Conservation (phyloP, 2,329 filamentous ascomycete species). For the Elsinoe fawcettii region DNA sequence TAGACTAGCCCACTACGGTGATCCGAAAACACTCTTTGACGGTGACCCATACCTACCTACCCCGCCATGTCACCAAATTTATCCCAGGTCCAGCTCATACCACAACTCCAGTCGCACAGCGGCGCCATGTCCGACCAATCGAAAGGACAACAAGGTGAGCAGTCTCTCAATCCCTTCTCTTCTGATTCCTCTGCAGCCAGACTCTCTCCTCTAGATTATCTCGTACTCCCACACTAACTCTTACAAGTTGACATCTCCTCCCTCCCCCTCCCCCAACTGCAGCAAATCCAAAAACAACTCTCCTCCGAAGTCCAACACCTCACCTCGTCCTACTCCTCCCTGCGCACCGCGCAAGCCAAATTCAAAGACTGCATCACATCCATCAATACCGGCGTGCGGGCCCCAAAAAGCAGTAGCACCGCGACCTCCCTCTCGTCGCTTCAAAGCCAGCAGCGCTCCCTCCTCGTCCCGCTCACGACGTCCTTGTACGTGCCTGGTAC, state of each 20-base stretch:
- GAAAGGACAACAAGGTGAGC: slow-evolving; percentile 16
- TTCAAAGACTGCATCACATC: slow-evolving; percentile 84
- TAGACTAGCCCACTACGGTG: not conserved
- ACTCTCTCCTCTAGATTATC: not conserved
- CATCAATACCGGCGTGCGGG: slow-evolving; percentile 45
- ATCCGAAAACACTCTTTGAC: not conserved
- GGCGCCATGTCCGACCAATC: slow-evolving; percentile 1
- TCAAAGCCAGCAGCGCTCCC: slow-evolving; percentile 30
- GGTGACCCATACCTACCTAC: not conserved
- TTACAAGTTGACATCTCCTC: slow-evolving; percentile 59
- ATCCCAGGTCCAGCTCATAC: not conserved
- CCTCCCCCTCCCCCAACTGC: slow-evolving; percentile 77
- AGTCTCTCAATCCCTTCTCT: not conserved
- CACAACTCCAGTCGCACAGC: not conserved
- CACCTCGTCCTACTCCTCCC: slow-evolving; percentile 78
- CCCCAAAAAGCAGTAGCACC: slow-evolving; percentile 25
- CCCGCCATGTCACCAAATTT: not conserved
- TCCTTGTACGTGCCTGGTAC: slow-evolving; percentile 88
- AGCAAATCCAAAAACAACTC: slow-evolving; percentile 88
- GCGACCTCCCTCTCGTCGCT: slow-evolving; percentile 29
- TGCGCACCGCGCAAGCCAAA: slow-evolving; percentile 81
- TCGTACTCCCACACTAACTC: slow-evolving; percentile 1
- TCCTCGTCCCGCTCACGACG: slow-evolving; percentile 90
- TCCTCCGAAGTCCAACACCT: slow-evolving; percentile 95
- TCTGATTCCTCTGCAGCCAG: not conserved